Percentiles rank a stretch among this genome's conserved stretches.
Conservation (phyloP, 2,329 filamentous ascomycete species). For the Fusarium brevicatenulatum region DNA sequence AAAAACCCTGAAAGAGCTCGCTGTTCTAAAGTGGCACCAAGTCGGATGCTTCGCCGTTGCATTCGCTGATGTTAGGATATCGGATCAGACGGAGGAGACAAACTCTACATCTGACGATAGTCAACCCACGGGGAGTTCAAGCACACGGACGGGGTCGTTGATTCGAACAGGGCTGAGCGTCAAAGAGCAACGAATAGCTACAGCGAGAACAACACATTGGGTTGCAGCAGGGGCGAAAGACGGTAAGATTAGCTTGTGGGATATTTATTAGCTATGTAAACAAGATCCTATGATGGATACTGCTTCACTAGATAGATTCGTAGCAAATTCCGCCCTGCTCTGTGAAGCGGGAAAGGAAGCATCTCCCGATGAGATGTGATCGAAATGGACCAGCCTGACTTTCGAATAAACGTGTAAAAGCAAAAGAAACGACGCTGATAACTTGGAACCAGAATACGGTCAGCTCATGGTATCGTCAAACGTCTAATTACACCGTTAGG, state of each 20-base stretch:
- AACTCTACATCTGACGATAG: not conserved
- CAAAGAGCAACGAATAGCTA: slow-evolving; percentile 70
- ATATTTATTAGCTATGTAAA: slow-evolving; percentile 75
- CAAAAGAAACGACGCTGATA: not conserved
- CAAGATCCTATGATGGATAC: not conserved
- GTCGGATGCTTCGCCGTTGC: slow-evolving; percentile 85
- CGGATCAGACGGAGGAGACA: not conserved
- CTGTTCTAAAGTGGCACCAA: slow-evolving; percentile 94
- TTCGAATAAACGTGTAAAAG: not conserved
- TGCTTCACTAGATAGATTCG: not conserved
- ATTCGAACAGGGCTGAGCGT: slow-evolving; percentile 52
- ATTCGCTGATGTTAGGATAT: slow-evolving; percentile 65
- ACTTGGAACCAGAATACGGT: not conserved
- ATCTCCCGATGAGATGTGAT: not conserved
- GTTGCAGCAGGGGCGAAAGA: slow-evolving; percentile 91
- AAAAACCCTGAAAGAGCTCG: slow-evolving; percentile 85
- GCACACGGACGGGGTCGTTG: slow-evolving; percentile 2
- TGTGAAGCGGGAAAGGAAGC: not conserved
- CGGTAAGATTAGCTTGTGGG: slow-evolving; percentile 95
- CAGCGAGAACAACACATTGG: slow-evolving; percentile 82
- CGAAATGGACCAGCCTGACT: not conserved
- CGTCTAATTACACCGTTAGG: not conserved
- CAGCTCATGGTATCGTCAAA: not conserved
- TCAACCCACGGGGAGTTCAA: not conserved
- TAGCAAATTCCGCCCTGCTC: not conserved